Conservation (phyloP, 1,284 basidiomycete species). For the Ustilago curta region DNA sequence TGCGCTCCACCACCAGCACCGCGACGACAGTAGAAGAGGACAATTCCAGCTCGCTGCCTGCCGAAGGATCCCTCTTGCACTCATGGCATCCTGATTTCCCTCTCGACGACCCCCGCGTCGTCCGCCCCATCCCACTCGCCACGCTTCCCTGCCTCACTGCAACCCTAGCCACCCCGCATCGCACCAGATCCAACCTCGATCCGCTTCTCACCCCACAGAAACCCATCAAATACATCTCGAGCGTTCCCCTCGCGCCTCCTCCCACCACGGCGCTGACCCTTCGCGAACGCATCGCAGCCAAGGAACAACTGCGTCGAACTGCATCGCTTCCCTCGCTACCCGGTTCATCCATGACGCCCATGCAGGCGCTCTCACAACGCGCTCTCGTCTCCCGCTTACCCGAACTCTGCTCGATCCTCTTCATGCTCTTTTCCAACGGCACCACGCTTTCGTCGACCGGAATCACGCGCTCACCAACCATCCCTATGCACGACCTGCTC, state of each 20-base stretch:
- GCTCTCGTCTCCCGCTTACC: slow-evolving; percentile 46
- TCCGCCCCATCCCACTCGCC: slow-evolving; percentile 36
- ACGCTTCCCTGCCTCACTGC: slow-evolving; percentile 31
- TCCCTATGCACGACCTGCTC: slow-evolving; percentile 52
- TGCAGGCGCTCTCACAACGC: slow-evolving; percentile 41
- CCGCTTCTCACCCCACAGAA: slow-evolving; percentile 16
- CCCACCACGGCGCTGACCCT: slow-evolving; percentile 30
- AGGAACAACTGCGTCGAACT: slow-evolving; percentile 48
- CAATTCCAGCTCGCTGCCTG: slow-evolving; percentile 19
- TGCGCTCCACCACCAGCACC: neutral
- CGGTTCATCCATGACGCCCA: slow-evolving; percentile 19
- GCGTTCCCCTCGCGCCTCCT: neutral
- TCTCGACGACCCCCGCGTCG: slow-evolving; percentile 26
- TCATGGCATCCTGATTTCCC: slow-evolving; percentile 47
- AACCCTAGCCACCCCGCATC: slow-evolving; percentile 31
- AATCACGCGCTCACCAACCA: slow-evolving; percentile 25
- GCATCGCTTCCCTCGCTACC: slow-evolving; percentile 24
- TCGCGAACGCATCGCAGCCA: slow-evolving; percentile 53
- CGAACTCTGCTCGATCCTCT: slow-evolving; percentile 54
- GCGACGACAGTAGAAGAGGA: too few species aligned
- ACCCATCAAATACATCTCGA: slow-evolving; percentile 15
- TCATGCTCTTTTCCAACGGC: slow-evolving; percentile 57
- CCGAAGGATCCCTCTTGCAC: slow-evolving; percentile 12
- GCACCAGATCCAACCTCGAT: slow-evolving; percentile 15
- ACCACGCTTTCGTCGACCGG: slow-evolving; percentile 33